Base-by-base conservation (phyloP, 495 filamentous ascomycete species). In the Penicillium odoratum region DNA sequence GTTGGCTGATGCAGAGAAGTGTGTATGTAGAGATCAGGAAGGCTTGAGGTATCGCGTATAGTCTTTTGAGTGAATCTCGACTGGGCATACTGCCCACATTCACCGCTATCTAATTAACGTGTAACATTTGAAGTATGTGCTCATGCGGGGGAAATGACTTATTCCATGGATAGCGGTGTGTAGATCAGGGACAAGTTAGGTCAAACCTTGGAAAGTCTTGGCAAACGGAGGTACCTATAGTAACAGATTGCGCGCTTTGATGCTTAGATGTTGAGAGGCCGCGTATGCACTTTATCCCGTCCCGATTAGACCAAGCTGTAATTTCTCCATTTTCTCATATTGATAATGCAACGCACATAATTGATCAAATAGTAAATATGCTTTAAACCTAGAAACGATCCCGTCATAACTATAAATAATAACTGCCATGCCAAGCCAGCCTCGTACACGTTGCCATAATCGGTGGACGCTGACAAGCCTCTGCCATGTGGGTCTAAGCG, bases 161-260 rank as follows among this genome's bases (percentile, higher is more conserved):
- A 21, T 21, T 21, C 21, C 21, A 21, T 21, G 21, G 21, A 36
- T 36, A 11, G 60, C 54, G 68, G 57, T 16, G 38, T 40, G n/a
- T 40, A 40, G 38, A 40, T 29, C 21, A 28, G 4, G 9, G 21
- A 21, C 21, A 21, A 21, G 21, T 21, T 21, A 21, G 21, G 21
- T 11, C 44, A 28, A 21, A 21, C 44, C 21, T 33, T 8, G 4
- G 7, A 50, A 33, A 33, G 31, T 50, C 31, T 33, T 30, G 48
- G 29, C n/a, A n/a, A 16, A 50, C 29, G 21, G 28, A 9, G 7
- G 21, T 8, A 28, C 13, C n/a, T n/a, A n/a, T n/a, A 11, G 21
- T 21, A 21, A 11, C 21, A 29, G 51, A 45, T 53, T 33, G 51
- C 51, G 51, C 53, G 21, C 16, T 18, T n/a, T 25, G 30, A 44